A percentile compares a stretch with the other conserved stretches of the same genome.
Evolutionary conservation across 2,329 filamentous ascomycete genomes (phyloP).

Genomic region (Nigrograna mackinnonii): DNA sequence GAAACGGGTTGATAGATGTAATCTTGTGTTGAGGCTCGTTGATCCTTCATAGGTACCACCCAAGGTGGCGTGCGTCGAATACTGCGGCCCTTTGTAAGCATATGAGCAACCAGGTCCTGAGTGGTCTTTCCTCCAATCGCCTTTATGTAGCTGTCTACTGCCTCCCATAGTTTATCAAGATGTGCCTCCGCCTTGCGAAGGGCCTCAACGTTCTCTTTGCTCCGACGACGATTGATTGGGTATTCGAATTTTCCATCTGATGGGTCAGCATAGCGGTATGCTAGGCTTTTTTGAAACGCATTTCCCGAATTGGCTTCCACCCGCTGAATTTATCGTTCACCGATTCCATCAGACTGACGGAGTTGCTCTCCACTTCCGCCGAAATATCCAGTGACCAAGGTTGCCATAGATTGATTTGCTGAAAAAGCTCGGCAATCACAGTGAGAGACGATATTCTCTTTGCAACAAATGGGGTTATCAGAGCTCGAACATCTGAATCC

Average conservation of each 20-base stretch:
- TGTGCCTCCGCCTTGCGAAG: slow-evolving; percentile 53
- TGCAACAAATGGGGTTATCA: not conserved
- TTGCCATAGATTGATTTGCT: not conserved
- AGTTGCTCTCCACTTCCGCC: too few relatives aligned
- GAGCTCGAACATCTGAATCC: slow-evolving; percentile 4
- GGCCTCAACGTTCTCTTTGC: slow-evolving; percentile 46
- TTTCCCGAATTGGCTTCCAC: too few relatives aligned
- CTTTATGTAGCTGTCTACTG: slow-evolving; percentile 28
- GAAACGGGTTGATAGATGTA: slow-evolving; percentile 14
- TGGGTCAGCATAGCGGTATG: slow-evolving; percentile 36
- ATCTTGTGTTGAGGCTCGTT: slow-evolving; percentile 1
- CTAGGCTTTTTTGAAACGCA: too few relatives aligned
- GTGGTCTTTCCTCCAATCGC: slow-evolving; percentile 6
- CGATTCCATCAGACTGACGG: too few relatives aligned
- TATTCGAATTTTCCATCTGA: slow-evolving; percentile 49
- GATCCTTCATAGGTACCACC: slow-evolving; percentile 37
- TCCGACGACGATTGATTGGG: slow-evolving; percentile 53
- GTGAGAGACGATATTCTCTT: not conserved
- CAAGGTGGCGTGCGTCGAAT: slow-evolving; percentile 56
- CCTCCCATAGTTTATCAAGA: slow-evolving; percentile 54
- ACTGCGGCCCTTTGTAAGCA: slow-evolving; percentile 29
- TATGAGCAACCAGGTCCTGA: slow-evolving; percentile 16
- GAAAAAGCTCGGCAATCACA: not conserved
- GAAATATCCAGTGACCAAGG: slow-evolving; percentile 8
- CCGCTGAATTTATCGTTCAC: too few relatives aligned